phyloP scores from a whole-genome alignment of 2,329 filamentous ascomycete species.

The Botrytis galanthina region DNA sequence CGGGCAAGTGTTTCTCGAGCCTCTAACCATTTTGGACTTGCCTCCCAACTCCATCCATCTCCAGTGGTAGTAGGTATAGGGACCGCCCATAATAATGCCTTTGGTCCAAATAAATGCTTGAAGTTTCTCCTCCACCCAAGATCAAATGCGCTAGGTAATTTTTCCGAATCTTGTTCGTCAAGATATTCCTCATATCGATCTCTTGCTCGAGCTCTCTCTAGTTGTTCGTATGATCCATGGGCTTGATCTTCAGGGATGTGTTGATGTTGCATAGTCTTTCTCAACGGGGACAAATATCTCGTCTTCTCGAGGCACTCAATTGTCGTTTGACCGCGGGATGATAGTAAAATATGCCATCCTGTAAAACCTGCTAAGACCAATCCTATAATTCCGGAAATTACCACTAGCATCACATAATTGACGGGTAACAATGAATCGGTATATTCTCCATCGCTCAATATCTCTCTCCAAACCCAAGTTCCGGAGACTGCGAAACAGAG shows the following conservation, averaged over 20 bases:
- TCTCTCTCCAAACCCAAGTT: slow-evolving; percentile 81
- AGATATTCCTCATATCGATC: slow-evolving; percentile 77
- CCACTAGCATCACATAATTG: slow-evolving; percentile 84
- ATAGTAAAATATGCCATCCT: slow-evolving; percentile 84
- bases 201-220: slow-evolving; percentile 63
- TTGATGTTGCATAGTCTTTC: slow-evolving; percentile 66
- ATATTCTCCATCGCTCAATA: slow-evolving; percentile 68
- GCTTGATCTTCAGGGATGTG: slow-evolving; percentile 48
- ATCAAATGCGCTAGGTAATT: slow-evolving; percentile 90
- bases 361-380: slow-evolving; percentile 88
- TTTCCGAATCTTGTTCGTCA: slow-evolving; percentile 83
- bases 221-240: slow-evolving; percentile 44
- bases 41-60: slow-evolving; percentile 93
- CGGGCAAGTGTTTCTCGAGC: slow-evolving; percentile 61
- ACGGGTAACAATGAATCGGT: slow-evolving; percentile 78
- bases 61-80: slow-evolving; percentile 84
- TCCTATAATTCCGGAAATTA: slow-evolving; percentile 87
- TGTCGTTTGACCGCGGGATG: slow-evolving; percentile 78
- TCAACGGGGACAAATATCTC: slow-evolving; percentile 80
- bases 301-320: slow-evolving; percentile 97
- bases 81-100: slow-evolving; percentile 70
- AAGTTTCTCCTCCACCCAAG: slow-evolving; percentile 81
- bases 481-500: slow-evolving; percentile 74
- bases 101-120: slow-evolving; percentile 74
- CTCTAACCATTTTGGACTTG: slow-evolving; percentile 74